Percentiles rank a stretch among this genome's conserved stretches.
These are phyloP conservation scores for Trichoderma koningii DNA, from an alignment of 2,329 filamentous ascomycete genomes.

Conservation along the genomic window DNA sequence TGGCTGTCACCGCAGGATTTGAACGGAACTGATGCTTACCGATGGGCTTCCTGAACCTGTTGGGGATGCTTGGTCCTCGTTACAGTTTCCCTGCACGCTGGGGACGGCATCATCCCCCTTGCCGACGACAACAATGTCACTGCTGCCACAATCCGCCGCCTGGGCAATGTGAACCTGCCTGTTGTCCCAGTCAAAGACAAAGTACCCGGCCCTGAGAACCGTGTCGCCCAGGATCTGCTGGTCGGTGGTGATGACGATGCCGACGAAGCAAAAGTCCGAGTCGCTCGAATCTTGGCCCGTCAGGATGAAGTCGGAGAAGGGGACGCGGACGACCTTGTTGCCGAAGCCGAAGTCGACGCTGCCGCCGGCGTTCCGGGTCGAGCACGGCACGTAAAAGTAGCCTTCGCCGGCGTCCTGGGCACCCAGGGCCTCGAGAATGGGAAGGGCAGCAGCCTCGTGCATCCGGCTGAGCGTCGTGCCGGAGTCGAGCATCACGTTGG, in stretches of 20 bases:
- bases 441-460: conserved; percentile 45
- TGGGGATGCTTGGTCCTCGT: conserved; percentile 35
- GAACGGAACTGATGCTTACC: neutral
- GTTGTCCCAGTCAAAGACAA: conserved; percentile 52
- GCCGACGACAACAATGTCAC: conserved; percentile 43
- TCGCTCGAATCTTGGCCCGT: conserved; percentile 30
- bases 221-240: conserved; percentile 50
- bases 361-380: conserved; percentile 40
- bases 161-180: conserved; percentile 45
- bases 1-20: neutral
- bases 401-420: conserved; percentile 45
- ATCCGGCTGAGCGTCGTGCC: conserved; percentile 55
- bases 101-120: conserved; percentile 40
- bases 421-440: conserved; percentile 48
- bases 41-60: conserved; percentile 4
- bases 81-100: conserved; percentile 41
- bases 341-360: conserved; percentile 54
- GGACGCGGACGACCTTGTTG: conserved; percentile 45
- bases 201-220: conserved; percentile 48
- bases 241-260: conserved; percentile 43
- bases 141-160: conserved; percentile 44
- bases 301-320: conserved; percentile 54
- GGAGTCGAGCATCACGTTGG: conserved; percentile 54
- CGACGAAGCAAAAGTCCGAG: conserved; percentile 45
- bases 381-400: conserved; percentile 50